Base-by-base conservation (phyloP, 148 eudicot species). In the Fallopia convolvulus region DNA sequence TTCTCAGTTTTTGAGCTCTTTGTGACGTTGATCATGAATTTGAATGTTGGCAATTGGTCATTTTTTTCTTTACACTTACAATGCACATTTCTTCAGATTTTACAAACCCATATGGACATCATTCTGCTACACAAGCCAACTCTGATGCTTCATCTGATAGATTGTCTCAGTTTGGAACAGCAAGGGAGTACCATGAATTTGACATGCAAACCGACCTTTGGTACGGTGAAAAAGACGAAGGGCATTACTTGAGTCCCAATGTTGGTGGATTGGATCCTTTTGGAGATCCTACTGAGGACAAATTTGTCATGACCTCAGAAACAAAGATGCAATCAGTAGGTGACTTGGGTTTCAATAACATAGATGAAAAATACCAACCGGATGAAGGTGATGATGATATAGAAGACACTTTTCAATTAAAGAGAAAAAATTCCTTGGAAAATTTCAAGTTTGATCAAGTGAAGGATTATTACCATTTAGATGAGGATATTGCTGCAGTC, bases 131-230 rank as follows among this genome's bases (percentile, higher is more conserved):
- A 40, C 80, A 85, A 77, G 84, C 83, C 14, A 84, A 84, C 82
- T 95, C 99, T 14, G 89, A 83, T 55, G 77, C 93, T 75, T 95
- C 99, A 17, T 92, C 97, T n/a, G 99, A 95, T 68, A 85, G 94
- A 81, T 71, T 95, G 85, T 92, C 99, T 77, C 94, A 95, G 80
- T 95, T 95, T 77, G 99, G 97, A 18, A 95, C 99, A 6, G 99
- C 99, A 30, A 84, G 98, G 79, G 98, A 93, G 65, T 95, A 95
- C 87, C 91, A 85, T 55, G 99, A 93, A 30, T 91, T 93, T 75
- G 98, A 95, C 78, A 86, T 95, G 93, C 91, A 91, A 81, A 90
- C 93, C 77, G 94, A 91, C 81, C 79, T 85, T 52, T 87, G 98
- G 98, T 90, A 93, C 73, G 89, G 83, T 79, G 98, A 93, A 74